Base-by-base conservation (phyloP, 2,329 filamentous ascomycete genomes). In the Ophiostoma piceae region DNA sequence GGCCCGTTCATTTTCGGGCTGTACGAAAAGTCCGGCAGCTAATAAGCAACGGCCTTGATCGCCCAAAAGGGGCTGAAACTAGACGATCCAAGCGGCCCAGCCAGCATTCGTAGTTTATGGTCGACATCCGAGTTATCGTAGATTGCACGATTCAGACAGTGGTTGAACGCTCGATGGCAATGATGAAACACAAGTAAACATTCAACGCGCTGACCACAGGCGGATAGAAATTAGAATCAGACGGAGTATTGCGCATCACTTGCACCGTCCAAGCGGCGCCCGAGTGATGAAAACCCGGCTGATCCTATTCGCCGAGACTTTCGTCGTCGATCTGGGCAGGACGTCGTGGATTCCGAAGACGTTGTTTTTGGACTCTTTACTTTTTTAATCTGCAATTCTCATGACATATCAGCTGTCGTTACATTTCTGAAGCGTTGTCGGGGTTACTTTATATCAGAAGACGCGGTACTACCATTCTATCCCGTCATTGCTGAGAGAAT, bases 11-110 rank as follows among this genome's bases (percentile, higher is more conserved):
- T n/a, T 11, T 57, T 57, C 51, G 51, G 51, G 51, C n/a, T 57
- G 51, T 22, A 57, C 22, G 22, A 57, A 57, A 16, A 57, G 51
- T 57, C 51, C 51, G 51, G 22, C 51, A 47, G 19, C 16, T 47
- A 57, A 57, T 41, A 12, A 14, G 12, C 51, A 57, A 26, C 51
- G 22, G n/a, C 26, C 3, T 26, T 57, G 51, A 57, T 57, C 16
- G 9, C 51, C 22, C 9, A 26, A 32, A 29, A 62, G 57, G 57
- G 57, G 57, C 57, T 62, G 57, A 62, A 62, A 62, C 57, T 32
- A 29, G 12, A 32, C 12, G 57, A 35, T 16, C 57, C 57, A 32
- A 32, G 26, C 26, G 14, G 16, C 4, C 16, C 41, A 43, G 41
- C 12, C 16, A 43, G 41, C 41, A 43, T 16, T 43, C 12, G 16